These are phyloP conservation scores for Podosphaera leucotricha DNA, from an alignment of 2,329 filamentous ascomycete species.

Conservation along the genomic window DNA sequence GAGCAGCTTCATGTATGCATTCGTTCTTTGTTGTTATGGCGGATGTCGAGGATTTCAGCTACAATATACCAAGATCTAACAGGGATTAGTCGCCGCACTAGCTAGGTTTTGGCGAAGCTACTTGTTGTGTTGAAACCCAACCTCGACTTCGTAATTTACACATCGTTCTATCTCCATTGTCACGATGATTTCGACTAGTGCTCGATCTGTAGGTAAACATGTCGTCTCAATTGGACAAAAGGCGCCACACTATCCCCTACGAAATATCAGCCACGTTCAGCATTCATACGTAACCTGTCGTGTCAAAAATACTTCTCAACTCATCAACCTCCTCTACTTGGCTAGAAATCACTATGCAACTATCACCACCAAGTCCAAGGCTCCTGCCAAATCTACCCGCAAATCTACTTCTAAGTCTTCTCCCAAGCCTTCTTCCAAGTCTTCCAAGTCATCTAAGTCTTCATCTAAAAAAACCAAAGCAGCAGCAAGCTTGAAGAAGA, in stretches of 20 bases:
- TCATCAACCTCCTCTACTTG: not conserved
- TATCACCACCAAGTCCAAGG: slow-evolving; percentile 1
- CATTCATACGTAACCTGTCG: not conserved
- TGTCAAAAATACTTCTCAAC: not conserved
- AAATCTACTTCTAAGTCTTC: not conserved
- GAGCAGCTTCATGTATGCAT: not conserved
- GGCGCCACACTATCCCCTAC: not conserved
- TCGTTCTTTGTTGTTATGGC: not conserved
- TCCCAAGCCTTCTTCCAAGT: too few species aligned
- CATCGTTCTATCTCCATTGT: not conserved
- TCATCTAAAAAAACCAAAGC: slow-evolving; percentile 4
- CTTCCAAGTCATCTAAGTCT: too few species aligned
- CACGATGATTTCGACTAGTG: not conserved
- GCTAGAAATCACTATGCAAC: not conserved
- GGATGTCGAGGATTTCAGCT: not conserved
- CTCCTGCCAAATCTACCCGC: not conserved
- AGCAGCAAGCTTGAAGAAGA: slow-evolving; percentile 2
- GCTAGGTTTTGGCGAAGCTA: not conserved
- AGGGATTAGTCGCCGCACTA: not conserved
- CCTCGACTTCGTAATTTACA: not conserved
- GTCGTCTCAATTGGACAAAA: not conserved
- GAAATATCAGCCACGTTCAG: not conserved
- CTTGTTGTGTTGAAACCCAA: not conserved
- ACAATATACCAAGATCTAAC: not conserved
- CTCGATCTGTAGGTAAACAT: not conserved